Base-by-base conservation (phyloP, 495 filamentous ascomycete genomes). In the Astrothelium subdiscretum region DNA sequence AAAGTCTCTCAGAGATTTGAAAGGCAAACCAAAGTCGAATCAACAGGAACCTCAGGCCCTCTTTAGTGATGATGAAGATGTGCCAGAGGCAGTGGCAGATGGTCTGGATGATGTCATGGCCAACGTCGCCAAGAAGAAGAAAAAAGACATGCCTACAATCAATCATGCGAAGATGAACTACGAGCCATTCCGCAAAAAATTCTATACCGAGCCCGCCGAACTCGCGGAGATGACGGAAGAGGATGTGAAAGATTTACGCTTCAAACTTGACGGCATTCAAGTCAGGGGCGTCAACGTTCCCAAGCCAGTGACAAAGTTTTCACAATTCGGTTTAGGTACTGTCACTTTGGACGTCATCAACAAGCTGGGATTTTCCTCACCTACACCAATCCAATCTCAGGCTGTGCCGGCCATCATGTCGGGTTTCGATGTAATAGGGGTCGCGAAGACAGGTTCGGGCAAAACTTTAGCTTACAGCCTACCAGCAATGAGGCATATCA, bases 361-460 rank as follows among this genome's bases (percentile, higher is more conserved):
- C 24, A 83, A 80, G 29, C 80, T 97, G 11, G 88, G 88, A n/a
- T 99, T 85, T 70, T 88, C 95, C 40, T 87, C 80, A 66, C 90
- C 94, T 13, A 96, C 95, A 12, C 84, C 94, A 10, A 96, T 99
- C 65, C 95, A 99, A 75, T 82, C 90, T 63, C 95, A 99, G 70
- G 94, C 95, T 1, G 86, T 97, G 67, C 95, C 95, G 11, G 85
- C 90, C 8, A 91, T 96, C 65, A 96, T 96, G 90, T 94, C 92
- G 38, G 95, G 95, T 18, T 86, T 91, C 67, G 92, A 99, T 77
- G 87, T 97, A 15, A 95, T 97, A 64, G 94, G 92, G 66, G 89
- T 97, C 44, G 95, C 95, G 2, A 97, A 97, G 73, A 99, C 95
- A 22, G 95, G 95, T 2, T 97, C 95, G n/a, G 95, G 95, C 66